A percentile compares a stretch with the other conserved stretches of the same genome.
phyloP scores from a whole-genome alignment of 768 basidiomycete genomes.

The Suillus tomentosus region DNA sequence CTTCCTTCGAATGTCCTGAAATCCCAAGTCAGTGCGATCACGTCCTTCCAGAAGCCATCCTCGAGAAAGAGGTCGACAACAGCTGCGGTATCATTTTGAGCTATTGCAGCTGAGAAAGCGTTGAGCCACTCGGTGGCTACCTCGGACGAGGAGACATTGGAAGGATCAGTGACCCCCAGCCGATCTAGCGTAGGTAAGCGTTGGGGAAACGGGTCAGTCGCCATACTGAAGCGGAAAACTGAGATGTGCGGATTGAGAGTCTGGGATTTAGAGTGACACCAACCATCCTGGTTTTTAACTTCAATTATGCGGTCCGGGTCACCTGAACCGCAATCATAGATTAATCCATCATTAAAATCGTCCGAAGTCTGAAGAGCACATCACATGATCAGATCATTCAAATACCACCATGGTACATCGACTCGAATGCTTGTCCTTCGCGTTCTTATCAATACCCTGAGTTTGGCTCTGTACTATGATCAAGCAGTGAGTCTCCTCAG shows the following conservation, averaged over 20 bases:
- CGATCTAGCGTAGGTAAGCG: conserved; percentile 32
- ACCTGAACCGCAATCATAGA: too few relatives aligned
- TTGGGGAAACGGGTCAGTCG: conserved; percentile 20
- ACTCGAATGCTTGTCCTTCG: too few relatives aligned
- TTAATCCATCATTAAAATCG: too few relatives aligned
- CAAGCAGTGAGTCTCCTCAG: too few relatives aligned
- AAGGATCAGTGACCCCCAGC: conserved; percentile 26
- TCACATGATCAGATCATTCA: too few relatives aligned
- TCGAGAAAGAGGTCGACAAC: conserved; percentile 32
- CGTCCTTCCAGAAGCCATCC: conserved; percentile 52
- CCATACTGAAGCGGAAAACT: background rate
- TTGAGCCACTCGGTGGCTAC: conserved; percentile 29
- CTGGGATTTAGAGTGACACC: too few relatives aligned
- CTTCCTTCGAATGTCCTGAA: conserved; percentile 50
- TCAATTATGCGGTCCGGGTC: too few relatives aligned
- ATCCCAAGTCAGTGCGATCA: conserved; percentile 55
- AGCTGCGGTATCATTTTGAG: conserved; percentile 17
- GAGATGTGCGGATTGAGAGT: background rate
- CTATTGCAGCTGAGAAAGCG: conserved; percentile 25
- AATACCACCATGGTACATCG: too few relatives aligned
- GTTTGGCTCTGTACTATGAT: too few relatives aligned
- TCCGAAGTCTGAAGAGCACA: too few relatives aligned
- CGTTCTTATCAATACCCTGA: too few relatives aligned
- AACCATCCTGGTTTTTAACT: background rate
- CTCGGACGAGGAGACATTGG: conserved; percentile 21